Evolutionary conservation across 768 basidiomycete species (phyloP).

Genomic region (Tylopilus balloui): DNA sequence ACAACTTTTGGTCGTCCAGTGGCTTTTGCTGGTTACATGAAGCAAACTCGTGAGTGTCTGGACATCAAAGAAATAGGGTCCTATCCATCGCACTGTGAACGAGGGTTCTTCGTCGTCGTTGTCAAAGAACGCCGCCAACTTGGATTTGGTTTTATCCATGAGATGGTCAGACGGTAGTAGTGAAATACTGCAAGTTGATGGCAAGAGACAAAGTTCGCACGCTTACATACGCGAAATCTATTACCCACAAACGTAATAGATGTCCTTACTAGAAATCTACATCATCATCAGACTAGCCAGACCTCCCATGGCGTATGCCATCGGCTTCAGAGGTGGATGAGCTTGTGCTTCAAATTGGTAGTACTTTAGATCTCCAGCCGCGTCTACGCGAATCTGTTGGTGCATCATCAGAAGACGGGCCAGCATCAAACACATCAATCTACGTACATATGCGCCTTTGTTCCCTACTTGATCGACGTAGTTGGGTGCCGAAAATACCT

Average conservation of each 20-base stretch:
- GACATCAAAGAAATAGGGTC: constrained; percentile 49
- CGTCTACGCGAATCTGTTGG: constrained; percentile 74
- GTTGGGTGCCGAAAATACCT: constrained; percentile 95
- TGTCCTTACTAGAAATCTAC: constrained; percentile 35
- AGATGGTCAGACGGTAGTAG: constrained; percentile 1
- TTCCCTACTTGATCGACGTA: constrained; percentile 90
- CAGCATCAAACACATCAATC: not conserved
- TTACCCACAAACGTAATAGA: not conserved
- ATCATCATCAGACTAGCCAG: constrained; percentile 70
- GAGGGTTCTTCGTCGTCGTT: constrained; percentile 80
- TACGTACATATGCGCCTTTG: constrained; percentile 83
- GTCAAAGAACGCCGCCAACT: constrained; percentile 77
- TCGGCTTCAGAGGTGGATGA: constrained; percentile 88
- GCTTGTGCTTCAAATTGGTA: constrained; percentile 80
- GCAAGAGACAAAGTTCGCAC: constrained; percentile 24
- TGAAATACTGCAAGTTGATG: not conserved
- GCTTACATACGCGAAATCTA: constrained; percentile 3
- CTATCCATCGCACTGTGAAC: constrained; percentile 89
- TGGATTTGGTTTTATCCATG: constrained; percentile 39
- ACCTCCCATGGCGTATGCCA: constrained; percentile 79
- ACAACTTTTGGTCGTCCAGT: constrained; percentile 79
- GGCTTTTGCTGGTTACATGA: constrained; percentile 70
- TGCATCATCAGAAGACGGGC: constrained; percentile 5
- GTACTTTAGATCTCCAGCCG: constrained; percentile 67
- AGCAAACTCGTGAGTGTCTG: constrained; percentile 55